Evolutionary conservation across 257 asterid species (phyloP).

Genomic region (Cinchona pubescens): DNA sequence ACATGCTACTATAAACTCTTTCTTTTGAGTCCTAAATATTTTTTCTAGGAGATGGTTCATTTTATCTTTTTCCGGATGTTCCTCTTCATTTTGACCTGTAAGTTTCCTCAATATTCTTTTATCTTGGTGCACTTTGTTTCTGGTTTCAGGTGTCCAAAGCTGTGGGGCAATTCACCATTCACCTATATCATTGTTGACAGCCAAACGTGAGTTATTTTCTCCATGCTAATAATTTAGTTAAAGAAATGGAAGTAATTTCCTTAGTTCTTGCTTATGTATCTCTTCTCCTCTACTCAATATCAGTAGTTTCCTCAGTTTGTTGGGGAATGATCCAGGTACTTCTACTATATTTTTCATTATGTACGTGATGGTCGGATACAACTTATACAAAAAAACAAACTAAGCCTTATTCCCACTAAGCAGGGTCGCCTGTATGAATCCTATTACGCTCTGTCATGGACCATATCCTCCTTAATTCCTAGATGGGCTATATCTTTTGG

Average conservation of each 20-base stretch:
- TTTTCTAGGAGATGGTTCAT: background rate
- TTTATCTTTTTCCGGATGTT: background rate
- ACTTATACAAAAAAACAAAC: too few relatives aligned
- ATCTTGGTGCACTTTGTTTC: constrained; percentile 13
- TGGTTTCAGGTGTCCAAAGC: constrained; percentile 69
- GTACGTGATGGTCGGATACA: too few relatives aligned
- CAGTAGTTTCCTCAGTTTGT: background rate
- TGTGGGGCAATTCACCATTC: constrained; percentile 97
- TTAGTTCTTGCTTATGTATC: background rate
- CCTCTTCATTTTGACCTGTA: background rate
- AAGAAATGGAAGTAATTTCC: background rate
- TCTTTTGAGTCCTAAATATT: background rate
- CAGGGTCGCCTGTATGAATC: too few relatives aligned
- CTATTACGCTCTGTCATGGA: too few relatives aligned
- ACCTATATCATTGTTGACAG: constrained; percentile 89
- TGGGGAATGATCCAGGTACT: constrained; percentile 5
- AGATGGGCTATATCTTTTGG: too few relatives aligned
- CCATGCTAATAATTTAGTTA: background rate
- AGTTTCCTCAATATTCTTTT: background rate
- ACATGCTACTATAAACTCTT: background rate
- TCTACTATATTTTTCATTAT: too few relatives aligned
- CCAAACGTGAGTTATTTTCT: constrained; percentile 63
- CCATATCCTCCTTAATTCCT: too few relatives aligned
- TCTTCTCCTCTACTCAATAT: background rate
- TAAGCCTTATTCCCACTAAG: too few relatives aligned